Evolutionary conservation across 176 grass and related monocot species (phyloP), one percentile per base, ranked within the genome.

Genomic region (Musa acuminata): DNA sequence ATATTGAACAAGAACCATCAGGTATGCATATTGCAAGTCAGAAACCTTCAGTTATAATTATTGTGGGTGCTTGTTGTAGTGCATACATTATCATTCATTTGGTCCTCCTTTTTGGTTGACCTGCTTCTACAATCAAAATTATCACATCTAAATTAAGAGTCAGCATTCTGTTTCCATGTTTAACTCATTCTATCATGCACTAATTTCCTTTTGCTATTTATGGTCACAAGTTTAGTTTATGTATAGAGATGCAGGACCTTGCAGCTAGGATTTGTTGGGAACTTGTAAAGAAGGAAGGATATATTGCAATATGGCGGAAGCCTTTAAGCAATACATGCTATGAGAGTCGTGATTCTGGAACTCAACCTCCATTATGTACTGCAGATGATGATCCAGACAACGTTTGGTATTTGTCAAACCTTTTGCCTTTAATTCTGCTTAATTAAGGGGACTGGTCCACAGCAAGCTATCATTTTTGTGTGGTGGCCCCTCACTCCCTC

Each of bases 161-260:
- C 35, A 43, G 35, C 35, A 6, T 43, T 43, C 35, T 43, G 3
- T 43, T 43, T 43, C 35, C 35, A 43, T 6, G 35, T 43, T 43
- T 43, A 43, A 43, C 35, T 43, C 35, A 43, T 43, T 43, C 35
- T 43, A 6, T 74, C 52, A 78, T 74, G 78, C 73, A 17, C 63
- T 55, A 26, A 1, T 13, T 76, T 78, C 13, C 63, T 74, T 55
- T 27, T 71, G 79, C 64, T 72, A 48, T 75, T 76, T 79, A 53
- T 51, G 27, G 9, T 35, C 19, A 19, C 19, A 84, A 75, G 26
- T 11, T 75, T 60, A 71, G 67, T 65, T 82, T 62, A 66, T 80
- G 17, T 71, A 77, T 71, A 97, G 94, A 90, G 75, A 97, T 97
- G 94, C 82, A 97, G 77, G 82, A 97, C 62, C 85, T 97, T 72